Percentiles rank a stretch among this genome's conserved stretches.
Evolutionary conservation across 768 basidiomycete genomes (phyloP).

Genomic region (Amanita pseudoporphyria): DNA sequence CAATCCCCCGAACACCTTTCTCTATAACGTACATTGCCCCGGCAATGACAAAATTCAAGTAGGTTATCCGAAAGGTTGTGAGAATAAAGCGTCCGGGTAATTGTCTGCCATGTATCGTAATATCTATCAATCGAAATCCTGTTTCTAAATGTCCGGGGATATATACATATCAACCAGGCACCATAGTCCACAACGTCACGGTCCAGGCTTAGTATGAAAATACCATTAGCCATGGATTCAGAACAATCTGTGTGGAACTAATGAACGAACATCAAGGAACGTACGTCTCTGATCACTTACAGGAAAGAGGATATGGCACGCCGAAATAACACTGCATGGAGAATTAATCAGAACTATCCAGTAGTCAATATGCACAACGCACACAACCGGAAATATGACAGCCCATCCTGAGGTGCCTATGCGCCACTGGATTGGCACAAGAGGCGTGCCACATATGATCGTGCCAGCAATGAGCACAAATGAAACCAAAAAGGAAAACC

Average conservation of each 20-base stretch:
- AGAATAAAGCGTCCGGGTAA: not conserved
- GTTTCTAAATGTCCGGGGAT: not conserved
- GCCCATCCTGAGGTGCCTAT: constrained; percentile 53
- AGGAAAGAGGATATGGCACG: constrained; percentile 64
- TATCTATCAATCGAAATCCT: not conserved
- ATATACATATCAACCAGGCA: no score
- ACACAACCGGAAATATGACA: constrained; percentile 65
- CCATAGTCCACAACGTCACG: no score
- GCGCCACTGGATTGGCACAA: constrained; percentile 50
- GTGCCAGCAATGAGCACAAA: constrained; percentile 49
- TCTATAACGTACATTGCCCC: not conserved
- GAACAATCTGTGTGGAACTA: constrained; percentile 25
- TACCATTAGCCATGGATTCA: constrained; percentile 49
- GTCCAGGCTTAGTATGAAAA: constrained; percentile 45
- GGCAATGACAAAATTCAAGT: no score
- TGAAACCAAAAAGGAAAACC: constrained; percentile 44
- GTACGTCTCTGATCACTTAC: constrained; percentile 25
- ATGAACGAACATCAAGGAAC: not conserved
- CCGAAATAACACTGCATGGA: constrained; percentile 43
- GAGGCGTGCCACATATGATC: constrained; percentile 36
- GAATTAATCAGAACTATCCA: not conserved
- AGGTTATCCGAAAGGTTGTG: not conserved
- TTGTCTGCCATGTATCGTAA: not conserved
- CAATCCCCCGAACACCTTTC: not conserved
- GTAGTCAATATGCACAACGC: constrained; percentile 14